phyloP scores from a whole-genome alignment of 768 basidiomycete species.

The Roridomyces roridus region DNA sequence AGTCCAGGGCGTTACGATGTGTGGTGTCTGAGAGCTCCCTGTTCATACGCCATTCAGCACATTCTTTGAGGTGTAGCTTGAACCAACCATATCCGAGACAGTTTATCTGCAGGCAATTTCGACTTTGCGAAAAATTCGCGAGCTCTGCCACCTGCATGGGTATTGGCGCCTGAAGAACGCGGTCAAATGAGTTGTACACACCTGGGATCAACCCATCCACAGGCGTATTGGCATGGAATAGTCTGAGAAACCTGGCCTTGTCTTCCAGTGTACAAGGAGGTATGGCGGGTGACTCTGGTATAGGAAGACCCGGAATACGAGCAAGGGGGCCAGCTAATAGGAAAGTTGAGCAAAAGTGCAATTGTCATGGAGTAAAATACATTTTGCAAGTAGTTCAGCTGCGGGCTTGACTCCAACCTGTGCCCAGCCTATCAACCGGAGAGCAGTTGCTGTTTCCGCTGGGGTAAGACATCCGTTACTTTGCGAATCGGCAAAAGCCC shows the following conservation, averaged over 20 bases:
- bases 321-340: constrained; percentile 54
- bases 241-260: constrained; percentile 53
- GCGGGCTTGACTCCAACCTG: constrained; percentile 46
- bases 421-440: constrained; percentile 61
- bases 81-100: constrained; percentile 56
- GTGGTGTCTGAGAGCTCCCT: constrained; percentile 64
- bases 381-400: constrained; percentile 41
- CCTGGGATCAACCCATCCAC: constrained; percentile 51
- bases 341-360: constrained; percentile 2
- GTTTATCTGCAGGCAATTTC: constrained; percentile 50
- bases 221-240: constrained; percentile 52
- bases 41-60: neutral
- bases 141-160: constrained; percentile 49
- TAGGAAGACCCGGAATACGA: constrained; percentile 37
- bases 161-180: neutral
- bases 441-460: constrained; percentile 36
- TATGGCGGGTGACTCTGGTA: constrained; percentile 25
- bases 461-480: constrained; percentile 51
- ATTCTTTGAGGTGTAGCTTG: neutral
- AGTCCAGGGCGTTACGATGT: constrained; percentile 57
- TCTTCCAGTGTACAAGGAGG: constrained; percentile 52
- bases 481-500: constrained; percentile 60
- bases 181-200: constrained; percentile 18
- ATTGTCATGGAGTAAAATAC: constrained; percentile 36
- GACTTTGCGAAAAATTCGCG: constrained; percentile 60